A percentile compares a stretch with the other conserved stretches of the same genome.
Evolutionary conservation across 2,329 filamentous ascomycete species (phyloP).

Genomic region (Dothidotthia symphoricarpi): DNA sequence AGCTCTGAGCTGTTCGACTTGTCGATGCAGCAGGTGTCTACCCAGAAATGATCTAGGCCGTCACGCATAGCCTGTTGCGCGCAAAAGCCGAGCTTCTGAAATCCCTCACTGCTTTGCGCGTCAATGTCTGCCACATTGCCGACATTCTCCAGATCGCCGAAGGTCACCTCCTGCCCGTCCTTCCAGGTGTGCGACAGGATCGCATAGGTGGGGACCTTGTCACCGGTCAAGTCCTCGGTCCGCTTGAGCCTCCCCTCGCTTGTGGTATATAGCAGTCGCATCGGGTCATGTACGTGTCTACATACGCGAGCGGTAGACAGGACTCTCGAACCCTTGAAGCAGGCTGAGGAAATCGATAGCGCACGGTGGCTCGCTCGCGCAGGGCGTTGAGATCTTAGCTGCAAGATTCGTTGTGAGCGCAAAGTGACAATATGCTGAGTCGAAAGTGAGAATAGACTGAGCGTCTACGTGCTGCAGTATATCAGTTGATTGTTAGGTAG

Average conservation of each 20-base stretch:
- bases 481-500: conserved; percentile 6
- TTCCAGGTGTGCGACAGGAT: conserved; percentile 18
- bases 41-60: not conserved
- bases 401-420: not conserved
- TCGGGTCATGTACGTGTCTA: conserved; percentile 4
- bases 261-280: conserved; percentile 12
- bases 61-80: conserved; percentile 3
- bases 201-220: conserved; percentile 6
- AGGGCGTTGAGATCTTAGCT: conserved; percentile 4
- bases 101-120: conserved; percentile 1
- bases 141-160: conserved; percentile 4
- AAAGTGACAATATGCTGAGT: conserved; percentile 4
- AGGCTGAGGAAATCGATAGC: conserved; percentile 8
- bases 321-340: conserved; percentile 5
- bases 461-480: not conserved
- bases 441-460: conserved; percentile 1
- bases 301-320: conserved; percentile 7
- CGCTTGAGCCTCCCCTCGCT: conserved; percentile 9
- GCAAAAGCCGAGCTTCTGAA: conserved; percentile 5
- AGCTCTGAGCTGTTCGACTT: conserved; percentile 1
- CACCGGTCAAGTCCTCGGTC: conserved; percentile 2
- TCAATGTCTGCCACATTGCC: not conserved
- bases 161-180: conserved; percentile 11
- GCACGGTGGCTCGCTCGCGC: conserved; percentile 5
- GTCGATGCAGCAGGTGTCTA: not conserved